Base-by-base conservation (phyloP, 306 rosid genomes). In the Inga laurina region DNA sequence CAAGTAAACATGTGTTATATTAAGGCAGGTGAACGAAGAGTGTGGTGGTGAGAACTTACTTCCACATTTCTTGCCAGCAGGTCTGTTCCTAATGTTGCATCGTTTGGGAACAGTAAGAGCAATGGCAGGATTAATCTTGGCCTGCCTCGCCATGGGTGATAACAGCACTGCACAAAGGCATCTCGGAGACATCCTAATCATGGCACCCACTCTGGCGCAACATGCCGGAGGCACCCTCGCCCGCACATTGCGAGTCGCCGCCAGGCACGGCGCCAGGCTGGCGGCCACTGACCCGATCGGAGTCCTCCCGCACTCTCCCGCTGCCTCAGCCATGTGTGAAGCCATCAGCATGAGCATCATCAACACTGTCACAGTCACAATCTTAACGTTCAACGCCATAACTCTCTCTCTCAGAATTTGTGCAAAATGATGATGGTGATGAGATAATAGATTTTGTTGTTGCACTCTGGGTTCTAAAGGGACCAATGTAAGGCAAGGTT, bases 21-120 rank as follows among this genome's bases (percentile, higher is more conserved):
- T n/a, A n/a, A n/a, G n/a, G n/a, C n/a, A n/a, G n/a, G n/a, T n/a
- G n/a, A n/a, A n/a, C 18, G 22, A 5, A 52, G 9, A 52, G n/a
- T n/a, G 2, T 4, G 2, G 11, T 44, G 1, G 8, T 51, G 5
- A 14, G 1, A 14, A 51, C 98, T 95, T 85, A 95, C 97, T 86
- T 83, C 98, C 98, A 79, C 98, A 95, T 84, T 95, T 95, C 87
- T 92, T 91, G 68, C 97, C 98, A 21, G 79, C 91, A 4, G 92
- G 91, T 21, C 98, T 87, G 91, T 93, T 95, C 75, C 74, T 86
- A 72, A 95, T 95, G 88, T 88, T 92, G 94, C 98, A 95, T 21
- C 97, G 84, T 87, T 95, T 95, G 8, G 98, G 97, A 73, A 95
- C 67, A 57, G 93, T 86, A 19, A 95, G 92, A 35, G 97, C 98